Percentiles rank a stretch among this genome's conserved stretches.
Conservation (phyloP, 2,329 filamentous ascomycete species). For the Colletotrichum sp. region DNA sequence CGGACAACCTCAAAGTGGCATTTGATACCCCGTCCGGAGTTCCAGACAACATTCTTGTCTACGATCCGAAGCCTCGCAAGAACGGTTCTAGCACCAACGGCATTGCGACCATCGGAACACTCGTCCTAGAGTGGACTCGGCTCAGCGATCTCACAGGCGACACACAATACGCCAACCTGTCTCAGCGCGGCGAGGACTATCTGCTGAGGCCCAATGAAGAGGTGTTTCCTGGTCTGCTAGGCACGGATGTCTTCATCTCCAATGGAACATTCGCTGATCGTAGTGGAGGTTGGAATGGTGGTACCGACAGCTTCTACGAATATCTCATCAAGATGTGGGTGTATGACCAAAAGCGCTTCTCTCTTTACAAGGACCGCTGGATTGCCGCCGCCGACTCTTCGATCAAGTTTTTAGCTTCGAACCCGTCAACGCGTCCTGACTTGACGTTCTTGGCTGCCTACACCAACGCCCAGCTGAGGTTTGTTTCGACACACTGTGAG, state of each 20-base stretch:
- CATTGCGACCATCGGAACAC: constrained; percentile 76
- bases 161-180: constrained; percentile 67
- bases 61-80: constrained; percentile 55
- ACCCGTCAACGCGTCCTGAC: constrained; percentile 60
- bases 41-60: constrained; percentile 71
- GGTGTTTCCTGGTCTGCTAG: constrained; percentile 80
- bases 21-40: constrained; percentile 80
- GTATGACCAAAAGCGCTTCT: constrained; percentile 72
- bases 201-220: constrained; percentile 72
- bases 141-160: constrained; percentile 78
- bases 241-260: constrained; percentile 67
- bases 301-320: constrained; percentile 84
- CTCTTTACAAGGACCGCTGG: constrained; percentile 75
- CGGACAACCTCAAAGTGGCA: constrained; percentile 75
- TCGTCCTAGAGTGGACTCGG: constrained; percentile 85
- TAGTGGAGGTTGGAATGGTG: constrained; percentile 77
- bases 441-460: constrained; percentile 74
- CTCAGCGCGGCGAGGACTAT: constrained; percentile 71
- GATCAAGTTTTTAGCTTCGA: constrained; percentile 75
- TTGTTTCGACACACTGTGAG: constrained; percentile 56
- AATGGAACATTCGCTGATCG: constrained; percentile 72
- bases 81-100: constrained; percentile 66
- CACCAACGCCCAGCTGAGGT: constrained; percentile 46
- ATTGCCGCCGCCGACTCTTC: constrained; percentile 75
- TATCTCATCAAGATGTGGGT: constrained; percentile 92